Percentiles rank a stretch among this genome's conserved stretches.
Conservation (phyloP, 2,329 filamentous ascomycete species). For the Colletotrichum sidae region DNA sequence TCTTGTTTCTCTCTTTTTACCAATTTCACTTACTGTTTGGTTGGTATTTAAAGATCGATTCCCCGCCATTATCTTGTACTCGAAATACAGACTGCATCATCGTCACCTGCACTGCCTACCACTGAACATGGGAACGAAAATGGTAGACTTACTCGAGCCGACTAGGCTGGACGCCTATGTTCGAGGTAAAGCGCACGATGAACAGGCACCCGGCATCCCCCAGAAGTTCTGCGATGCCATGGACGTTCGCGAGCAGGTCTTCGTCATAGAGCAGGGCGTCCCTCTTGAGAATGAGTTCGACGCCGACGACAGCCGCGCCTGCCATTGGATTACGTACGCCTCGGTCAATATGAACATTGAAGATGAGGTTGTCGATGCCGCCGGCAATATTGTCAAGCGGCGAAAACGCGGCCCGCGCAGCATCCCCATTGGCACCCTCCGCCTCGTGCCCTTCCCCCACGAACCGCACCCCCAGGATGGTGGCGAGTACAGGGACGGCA, state of each 20-base stretch:
- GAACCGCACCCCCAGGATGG: conserved; percentile 68
- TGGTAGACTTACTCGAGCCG: conserved; percentile 61
- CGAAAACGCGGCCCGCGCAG: conserved; percentile 56
- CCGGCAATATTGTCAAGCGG: conserved; percentile 54
- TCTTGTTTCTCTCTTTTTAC: too few species aligned
- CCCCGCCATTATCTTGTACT: not conserved
- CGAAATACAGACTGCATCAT: not conserved
- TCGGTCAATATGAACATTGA: conserved; percentile 63
- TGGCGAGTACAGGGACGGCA: conserved; percentile 60
- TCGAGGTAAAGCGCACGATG: conserved; percentile 49
- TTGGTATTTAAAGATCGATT: not conserved
- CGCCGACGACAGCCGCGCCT: conserved; percentile 80
- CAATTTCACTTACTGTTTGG: not conserved
- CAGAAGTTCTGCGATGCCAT: conserved; percentile 72
- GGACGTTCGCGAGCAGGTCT: conserved; percentile 70
- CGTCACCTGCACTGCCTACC: not conserved
- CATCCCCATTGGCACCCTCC: conserved; percentile 78
- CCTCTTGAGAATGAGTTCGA: conserved; percentile 80
- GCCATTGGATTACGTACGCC: conserved; percentile 90
- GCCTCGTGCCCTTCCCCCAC: conserved; percentile 86
- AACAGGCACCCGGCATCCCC: conserved; percentile 62
- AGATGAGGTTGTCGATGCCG: conserved; percentile 56
- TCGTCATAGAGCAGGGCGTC: conserved; percentile 69
- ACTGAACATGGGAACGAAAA: conserved; percentile 60
- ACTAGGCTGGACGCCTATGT: conserved; percentile 62